Conservation (phyloP, 2,329 filamentous ascomycete genomes). For the Claviceps pazoutovae region DNA sequence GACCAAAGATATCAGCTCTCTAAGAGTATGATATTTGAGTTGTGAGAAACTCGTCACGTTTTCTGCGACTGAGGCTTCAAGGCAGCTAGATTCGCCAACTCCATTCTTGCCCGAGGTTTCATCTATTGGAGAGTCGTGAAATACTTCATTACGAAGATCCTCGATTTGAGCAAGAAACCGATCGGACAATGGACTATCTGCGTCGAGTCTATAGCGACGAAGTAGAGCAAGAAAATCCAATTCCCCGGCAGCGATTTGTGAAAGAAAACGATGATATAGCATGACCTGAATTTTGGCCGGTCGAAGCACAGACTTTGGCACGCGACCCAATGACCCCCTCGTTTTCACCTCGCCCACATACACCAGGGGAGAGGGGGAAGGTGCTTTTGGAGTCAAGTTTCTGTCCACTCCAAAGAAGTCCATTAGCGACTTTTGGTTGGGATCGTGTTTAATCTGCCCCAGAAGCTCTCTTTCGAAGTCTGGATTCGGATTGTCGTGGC, state of each 20-base stretch:
- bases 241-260: conserved; percentile 54
- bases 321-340: conserved; percentile 49
- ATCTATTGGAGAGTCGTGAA: conserved; percentile 35
- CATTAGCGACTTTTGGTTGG: conserved; percentile 24
- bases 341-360: conserved; percentile 90
- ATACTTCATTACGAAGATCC: conserved; percentile 50
- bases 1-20: conserved; percentile 32
- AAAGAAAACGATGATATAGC: conserved; percentile 77
- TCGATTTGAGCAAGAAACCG: conserved; percentile 64
- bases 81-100: background rate
- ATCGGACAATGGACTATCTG: conserved; percentile 58
- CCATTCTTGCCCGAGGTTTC: conserved; percentile 3
- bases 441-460: conserved; percentile 14
- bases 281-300: conserved; percentile 79
- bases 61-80: background rate
- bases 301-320: conserved; percentile 51
- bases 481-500: conserved; percentile 59
- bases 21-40: conserved; percentile 33
- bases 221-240: conserved; percentile 59
- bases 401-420: conserved; percentile 24
- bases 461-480: conserved; percentile 49
- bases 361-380: conserved; percentile 21
- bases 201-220: conserved; percentile 54
- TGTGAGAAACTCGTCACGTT: conserved; percentile 12
- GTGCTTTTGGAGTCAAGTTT: conserved; percentile 1